Base-by-base conservation (phyloP, 2,329 filamentous ascomycete species). In the Alternaria angustiovoidea region DNA sequence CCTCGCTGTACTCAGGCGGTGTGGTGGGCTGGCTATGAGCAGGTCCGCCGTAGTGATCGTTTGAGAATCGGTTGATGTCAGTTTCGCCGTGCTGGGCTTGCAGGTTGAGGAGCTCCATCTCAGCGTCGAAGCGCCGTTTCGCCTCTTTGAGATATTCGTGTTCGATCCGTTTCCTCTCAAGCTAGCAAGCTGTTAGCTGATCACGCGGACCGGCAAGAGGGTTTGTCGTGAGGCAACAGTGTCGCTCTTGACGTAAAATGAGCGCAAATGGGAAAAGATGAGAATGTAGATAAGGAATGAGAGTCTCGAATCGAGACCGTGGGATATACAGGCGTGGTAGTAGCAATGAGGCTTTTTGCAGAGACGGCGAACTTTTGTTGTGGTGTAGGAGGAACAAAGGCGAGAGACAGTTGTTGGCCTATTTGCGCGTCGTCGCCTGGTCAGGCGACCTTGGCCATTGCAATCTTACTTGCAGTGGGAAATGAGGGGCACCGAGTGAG, bases 131-230 rank as follows among this genome's bases (percentile, higher is more conserved):
- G 46, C 91, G 89, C 66, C 92, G 88, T 74, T 92, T 93, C 78
- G 96, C 92, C 79, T 96, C 92, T 67, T 92, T 88, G 71, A 98
- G 89, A 74, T 90, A 89, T 79, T 98, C 94, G 82, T 96, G 96
- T 79, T 97, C 93, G 74, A 92, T 84, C 74, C 93, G 93, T 81
- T 97, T 97, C 81, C 95, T 95, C 78, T 97, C 94, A 75, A 97
- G 88, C 94, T 97, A 68, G 64, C 49, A 63, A 65, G 47, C 55
- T 60, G 71, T 78, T 68, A 78, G 75, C 67, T 47, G 55, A 61
- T 67, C 62, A 66, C 61, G 48, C 59, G 59, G 61, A 62, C 59
- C 54, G 62, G 61, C 34, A 54, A 61, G 59, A 56, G 54, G 41
- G 54, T 59, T 61, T 56, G 51, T 47, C 30, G 26, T 24, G 55